phyloP scores from a whole-genome alignment of 352 stramenopile species.

The Phytophthora sp. region DNA sequence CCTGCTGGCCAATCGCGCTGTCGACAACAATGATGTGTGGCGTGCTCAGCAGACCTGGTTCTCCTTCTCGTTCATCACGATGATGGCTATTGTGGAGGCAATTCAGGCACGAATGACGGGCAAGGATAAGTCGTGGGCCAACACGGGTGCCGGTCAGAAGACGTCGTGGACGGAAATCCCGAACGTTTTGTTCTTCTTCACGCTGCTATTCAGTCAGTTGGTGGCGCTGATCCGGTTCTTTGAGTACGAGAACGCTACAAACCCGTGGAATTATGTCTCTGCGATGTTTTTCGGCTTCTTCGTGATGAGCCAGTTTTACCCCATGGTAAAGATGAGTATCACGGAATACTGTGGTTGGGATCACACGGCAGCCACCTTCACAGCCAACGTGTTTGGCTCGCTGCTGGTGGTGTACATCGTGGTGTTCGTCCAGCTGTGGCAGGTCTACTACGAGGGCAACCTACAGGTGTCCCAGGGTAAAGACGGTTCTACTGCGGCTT shows the following conservation, averaged over 20 bases:
- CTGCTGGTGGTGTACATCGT: constrained; percentile 85
- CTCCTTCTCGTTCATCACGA: constrained; percentile 90
- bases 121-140: constrained; percentile 89
- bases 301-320: constrained; percentile 88
- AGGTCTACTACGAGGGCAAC: constrained; percentile 85
- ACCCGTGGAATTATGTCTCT: constrained; percentile 90
- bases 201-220: constrained; percentile 73
- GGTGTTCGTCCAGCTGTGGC: constrained; percentile 90
- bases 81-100: constrained; percentile 86
- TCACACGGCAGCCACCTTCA: constrained; percentile 84
- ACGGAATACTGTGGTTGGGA: constrained; percentile 91
- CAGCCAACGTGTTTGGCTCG: constrained; percentile 85
- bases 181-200: constrained; percentile 91
- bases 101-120: constrained; percentile 79
- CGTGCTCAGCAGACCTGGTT: constrained; percentile 91
- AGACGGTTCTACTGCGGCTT: constrained; percentile 30
- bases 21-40: constrained; percentile 92
- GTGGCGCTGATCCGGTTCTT: constrained; percentile 87
- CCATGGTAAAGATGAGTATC: constrained; percentile 93
- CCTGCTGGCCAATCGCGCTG: constrained; percentile 82
- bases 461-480: constrained; percentile 63
- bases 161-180: constrained; percentile 89
- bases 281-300: constrained; percentile 90
- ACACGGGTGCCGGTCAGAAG: constrained; percentile 90
- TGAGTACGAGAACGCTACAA: constrained; percentile 90